Evolutionary conservation across 2,329 filamentous ascomycete genomes (phyloP).

Genomic region (Aspergillus niger): DNA sequence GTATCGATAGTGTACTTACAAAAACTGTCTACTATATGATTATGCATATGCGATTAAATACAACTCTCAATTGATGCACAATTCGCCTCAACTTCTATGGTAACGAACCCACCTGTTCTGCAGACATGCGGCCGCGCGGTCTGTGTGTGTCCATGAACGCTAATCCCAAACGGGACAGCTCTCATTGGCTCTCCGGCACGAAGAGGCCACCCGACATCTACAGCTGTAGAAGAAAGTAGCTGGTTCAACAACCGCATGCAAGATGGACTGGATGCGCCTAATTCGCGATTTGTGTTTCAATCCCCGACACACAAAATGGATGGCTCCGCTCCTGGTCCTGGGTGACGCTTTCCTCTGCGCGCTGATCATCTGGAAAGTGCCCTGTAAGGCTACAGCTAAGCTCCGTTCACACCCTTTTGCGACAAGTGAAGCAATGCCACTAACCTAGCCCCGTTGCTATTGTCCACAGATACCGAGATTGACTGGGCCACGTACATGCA

Average conservation of each 20-base stretch:
- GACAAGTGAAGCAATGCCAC: neutral
- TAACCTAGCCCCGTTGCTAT: conserved; percentile 21
- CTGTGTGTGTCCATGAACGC: conserved; percentile 10
- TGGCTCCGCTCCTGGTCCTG: conserved; percentile 67
- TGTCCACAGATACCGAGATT: conserved; percentile 82
- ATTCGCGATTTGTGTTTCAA: conserved; percentile 52
- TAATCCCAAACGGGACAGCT: conserved; percentile 25
- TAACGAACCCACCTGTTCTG: neutral
- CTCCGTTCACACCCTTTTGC: conserved; percentile 9
- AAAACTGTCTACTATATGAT: conserved; percentile 3
- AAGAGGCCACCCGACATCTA: conserved; percentile 16
- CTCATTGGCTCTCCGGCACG: conserved; percentile 17
- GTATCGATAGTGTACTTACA: conserved; percentile 19
- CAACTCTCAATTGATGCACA: neutral
- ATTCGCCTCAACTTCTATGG: neutral
- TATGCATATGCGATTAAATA: neutral
- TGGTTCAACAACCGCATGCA: conserved; percentile 8
- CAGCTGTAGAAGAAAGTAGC: neutral
- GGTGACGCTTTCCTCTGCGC: conserved; percentile 72
- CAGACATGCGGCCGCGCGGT: neutral
- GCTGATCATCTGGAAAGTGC: conserved; percentile 75
- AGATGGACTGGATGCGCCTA: conserved; percentile 38
- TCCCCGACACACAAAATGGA: conserved; percentile 61
- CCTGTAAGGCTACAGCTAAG: conserved; percentile 63
- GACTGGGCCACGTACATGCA: conserved; percentile 98